Evolutionary conservation across 352 stramenopile genomes (phyloP), one percentile per base, ranked within the genome.

Genomic region (Phytophthora pinifolia): DNA sequence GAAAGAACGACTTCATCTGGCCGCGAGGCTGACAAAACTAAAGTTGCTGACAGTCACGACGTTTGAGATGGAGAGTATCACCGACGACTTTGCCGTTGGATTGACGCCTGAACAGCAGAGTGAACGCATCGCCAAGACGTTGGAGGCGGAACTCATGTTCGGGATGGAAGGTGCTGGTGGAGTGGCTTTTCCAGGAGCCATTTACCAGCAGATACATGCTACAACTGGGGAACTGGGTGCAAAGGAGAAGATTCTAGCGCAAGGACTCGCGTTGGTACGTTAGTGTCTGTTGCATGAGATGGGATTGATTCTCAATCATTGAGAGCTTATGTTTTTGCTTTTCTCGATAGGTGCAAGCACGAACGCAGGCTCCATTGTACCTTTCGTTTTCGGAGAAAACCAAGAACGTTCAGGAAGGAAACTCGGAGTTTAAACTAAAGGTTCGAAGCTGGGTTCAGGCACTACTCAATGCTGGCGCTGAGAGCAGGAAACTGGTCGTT

Each of bases 61-160:
- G 20, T 76, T 82, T 47, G 65, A 88, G 10, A 47, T 66, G 29
- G 50, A 67, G 14, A 60, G 47, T 10, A 35, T 74, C 8, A 45
- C 52, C 5, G 48, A 55, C 4, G 9, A 44, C 6, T 49, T 50
- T 44, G 45, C 51, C 17, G n/a, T 37, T 15, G 51, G 54, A 6
- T 46, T 82, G 9, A 31, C 53, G 22, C 15, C n/a, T 2, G 33
- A 34, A n/a, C 62, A 83, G 4, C 67, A 83, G 34, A 74, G 57
- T 30, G 78, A 88, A 53, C 65, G 66, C 0, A 51, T 89, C 37
- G 69, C 74, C 0, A 84, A 88, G 46, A 60, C 27, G 13, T 27
- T 91, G 10, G 76, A 90, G 52, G 70, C 75, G 0, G 81, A 93
- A n/a, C 56, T 93, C 6, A 49, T 88, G 55, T 93, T 85, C 54